Percentiles rank a stretch among this genome's conserved stretches.
These are phyloP conservation scores for Scedosporium dehoogii DNA, from an alignment of 2,329 filamentous ascomycete species.

Conservation along the genomic window DNA sequence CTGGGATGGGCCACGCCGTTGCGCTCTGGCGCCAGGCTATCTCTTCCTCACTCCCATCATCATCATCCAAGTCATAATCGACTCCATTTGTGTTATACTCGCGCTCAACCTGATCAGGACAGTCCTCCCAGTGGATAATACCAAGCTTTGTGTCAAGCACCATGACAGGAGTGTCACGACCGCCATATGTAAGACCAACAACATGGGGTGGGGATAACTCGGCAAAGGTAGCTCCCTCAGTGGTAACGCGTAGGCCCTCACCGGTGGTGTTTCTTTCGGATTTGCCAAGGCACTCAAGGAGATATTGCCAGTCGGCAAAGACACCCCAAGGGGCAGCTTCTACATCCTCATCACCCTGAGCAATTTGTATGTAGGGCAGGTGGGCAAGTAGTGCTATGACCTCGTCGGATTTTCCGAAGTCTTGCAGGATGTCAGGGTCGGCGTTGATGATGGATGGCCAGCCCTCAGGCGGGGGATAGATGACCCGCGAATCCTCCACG, in stretches of 20 bases:
- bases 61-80: slow-evolving; percentile 5
- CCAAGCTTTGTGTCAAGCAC: slow-evolving; percentile 19
- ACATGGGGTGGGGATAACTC: slow-evolving; percentile 10
- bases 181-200: slow-evolving; percentile 11
- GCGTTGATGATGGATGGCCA: slow-evolving; percentile 17
- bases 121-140: slow-evolving; percentile 17
- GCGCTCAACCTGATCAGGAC: slow-evolving; percentile 8
- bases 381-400: slow-evolving; percentile 19
- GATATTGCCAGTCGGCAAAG: not conserved
- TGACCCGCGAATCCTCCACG: slow-evolving; percentile 14
- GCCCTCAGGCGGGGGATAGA: slow-evolving; percentile 16
- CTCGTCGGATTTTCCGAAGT: slow-evolving; percentile 17
- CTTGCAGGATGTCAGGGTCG: not conserved
- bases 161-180: slow-evolving; percentile 11
- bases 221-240: slow-evolving; percentile 7
- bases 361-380: slow-evolving; percentile 17
- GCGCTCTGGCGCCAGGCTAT: slow-evolving; percentile 16
- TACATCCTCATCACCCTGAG: not conserved
- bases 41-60: slow-evolving; percentile 7
- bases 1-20: slow-evolving; percentile 15
- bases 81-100: not conserved
- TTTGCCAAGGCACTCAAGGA: too few relatives aligned
- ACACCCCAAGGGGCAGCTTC: not conserved
- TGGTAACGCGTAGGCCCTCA: not conserved
- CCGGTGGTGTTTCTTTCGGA: too few relatives aligned